A percentile compares a stretch with the other conserved stretches of the same genome.
These are phyloP conservation scores for Penicillium verhagenii DNA, from an alignment of 495 filamentous ascomycete species.

Conservation along the genomic window DNA sequence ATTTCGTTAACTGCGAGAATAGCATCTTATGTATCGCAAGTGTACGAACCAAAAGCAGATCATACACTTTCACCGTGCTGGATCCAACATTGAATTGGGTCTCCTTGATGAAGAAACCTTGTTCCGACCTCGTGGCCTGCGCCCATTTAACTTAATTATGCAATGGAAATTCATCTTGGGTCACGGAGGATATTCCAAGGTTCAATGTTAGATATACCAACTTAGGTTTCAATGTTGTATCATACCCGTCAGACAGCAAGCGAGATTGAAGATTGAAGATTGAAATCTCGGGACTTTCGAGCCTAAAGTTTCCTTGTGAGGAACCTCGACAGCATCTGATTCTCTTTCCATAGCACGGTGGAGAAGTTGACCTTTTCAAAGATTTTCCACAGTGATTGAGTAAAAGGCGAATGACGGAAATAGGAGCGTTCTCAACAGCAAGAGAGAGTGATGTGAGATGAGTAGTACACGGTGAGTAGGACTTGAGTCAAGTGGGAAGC, in stretches of 20 bases:
- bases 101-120: background rate
- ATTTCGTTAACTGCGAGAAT: background rate
- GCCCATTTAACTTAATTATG: background rate
- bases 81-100: background rate
- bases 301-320: too few relatives aligned
- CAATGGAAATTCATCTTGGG: background rate
- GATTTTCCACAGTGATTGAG: conserved; percentile 16
- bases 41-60: too few relatives aligned
- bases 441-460: conserved; percentile 19
- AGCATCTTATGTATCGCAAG: background rate
- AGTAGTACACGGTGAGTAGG: too few relatives aligned
- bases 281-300: too few relatives aligned
- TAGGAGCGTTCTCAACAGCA: conserved; percentile 11
- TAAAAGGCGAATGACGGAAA: conserved; percentile 12
- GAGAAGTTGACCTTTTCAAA: conserved; percentile 21
- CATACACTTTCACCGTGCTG: background rate
- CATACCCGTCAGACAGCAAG: too few relatives aligned
- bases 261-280: too few relatives aligned
- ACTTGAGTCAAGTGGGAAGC: too few relatives aligned
- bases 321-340: background rate
- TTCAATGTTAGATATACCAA: too few relatives aligned
- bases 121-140: background rate
- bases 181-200: background rate
- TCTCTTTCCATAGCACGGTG: conserved; percentile 12
- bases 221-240: too few relatives aligned